A percentile compares a stretch with the other conserved stretches of the same genome.
Conservation (phyloP, 2,329 filamentous ascomycete genomes). For the Trichoderma atrobrunneum region DNA sequence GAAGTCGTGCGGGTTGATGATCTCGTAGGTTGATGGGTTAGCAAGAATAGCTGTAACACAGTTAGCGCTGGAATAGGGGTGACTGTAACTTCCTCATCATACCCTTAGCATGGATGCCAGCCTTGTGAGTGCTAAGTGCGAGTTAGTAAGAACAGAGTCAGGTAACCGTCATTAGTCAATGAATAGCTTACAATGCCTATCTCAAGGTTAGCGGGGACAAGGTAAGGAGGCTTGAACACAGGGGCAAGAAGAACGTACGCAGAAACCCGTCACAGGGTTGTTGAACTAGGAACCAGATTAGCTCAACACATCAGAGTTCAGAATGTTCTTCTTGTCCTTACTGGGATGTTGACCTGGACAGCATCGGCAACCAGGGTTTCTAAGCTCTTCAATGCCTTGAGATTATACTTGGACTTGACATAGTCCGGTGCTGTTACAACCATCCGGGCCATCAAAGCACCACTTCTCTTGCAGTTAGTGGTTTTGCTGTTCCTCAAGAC, state of each 20-base stretch:
- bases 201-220: background rate
- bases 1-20: background rate
- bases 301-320: background rate
- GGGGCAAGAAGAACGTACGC: background rate
- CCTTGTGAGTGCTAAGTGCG: conserved; percentile 21
- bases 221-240: background rate
- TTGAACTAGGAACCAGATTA: conserved; percentile 22
- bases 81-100: background rate
- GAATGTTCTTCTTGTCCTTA: background rate
- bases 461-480: background rate
- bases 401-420: conserved; percentile 58
- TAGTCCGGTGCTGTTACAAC: conserved; percentile 23
- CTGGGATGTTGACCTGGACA: conserved; percentile 25
- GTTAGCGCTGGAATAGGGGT: background rate
- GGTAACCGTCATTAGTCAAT: background rate
- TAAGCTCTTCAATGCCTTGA: conserved; percentile 79
- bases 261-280: conserved; percentile 31
- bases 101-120: conserved; percentile 36
- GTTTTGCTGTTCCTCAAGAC: background rate
- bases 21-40: background rate
- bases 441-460: conserved; percentile 36
- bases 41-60: conserved; percentile 5
- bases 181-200: background rate
- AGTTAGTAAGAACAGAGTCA: background rate
- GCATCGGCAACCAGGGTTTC: conserved; percentile 50